phyloP scores from a whole-genome alignment of 495 filamentous ascomycete genomes.

The Aeminium ludgeri region DNA sequence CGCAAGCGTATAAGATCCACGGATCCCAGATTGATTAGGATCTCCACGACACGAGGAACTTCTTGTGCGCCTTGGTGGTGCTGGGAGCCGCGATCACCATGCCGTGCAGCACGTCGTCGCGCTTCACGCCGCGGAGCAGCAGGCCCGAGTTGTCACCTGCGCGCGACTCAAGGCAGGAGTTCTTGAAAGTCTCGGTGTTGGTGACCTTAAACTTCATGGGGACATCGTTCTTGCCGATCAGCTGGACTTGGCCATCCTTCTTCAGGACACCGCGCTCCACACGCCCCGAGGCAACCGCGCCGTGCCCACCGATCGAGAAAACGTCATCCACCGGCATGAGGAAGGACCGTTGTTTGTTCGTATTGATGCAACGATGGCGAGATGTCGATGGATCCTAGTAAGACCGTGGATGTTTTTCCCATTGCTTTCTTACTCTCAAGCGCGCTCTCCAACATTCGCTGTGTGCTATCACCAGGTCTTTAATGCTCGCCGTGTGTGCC shows the following conservation, averaged over 20 bases:
- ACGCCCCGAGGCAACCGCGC: conserved; percentile 89
- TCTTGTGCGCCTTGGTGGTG: conserved; percentile 58
- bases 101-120: conserved; percentile 82
- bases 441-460: no score
- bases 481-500: no score
- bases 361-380: no score
- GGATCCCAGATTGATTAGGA: no score
- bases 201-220: conserved; percentile 97
- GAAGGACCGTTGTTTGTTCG: no score
- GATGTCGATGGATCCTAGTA: no score
- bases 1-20: no score
- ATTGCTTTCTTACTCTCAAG: no score
- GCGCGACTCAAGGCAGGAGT: conserved; percentile 81
- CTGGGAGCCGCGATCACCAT: conserved; percentile 81
- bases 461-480: no score
- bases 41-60: conserved; percentile 90
- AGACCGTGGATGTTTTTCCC: no score
- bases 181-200: conserved; percentile 99
- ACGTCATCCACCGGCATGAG: conserved; percentile 97
- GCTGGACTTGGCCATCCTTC: conserved; percentile 82
- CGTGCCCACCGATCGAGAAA: conserved; percentile 94
- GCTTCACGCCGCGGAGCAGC: conserved; percentile 80
- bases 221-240: conserved; percentile 60
- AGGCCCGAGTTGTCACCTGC: conserved; percentile 98
- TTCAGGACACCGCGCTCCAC: conserved; percentile 90